These are phyloP conservation scores for Cladosporium austrohemisphaericum DNA, from an alignment of 2,329 filamentous ascomycete species.

Conservation along the genomic window DNA sequence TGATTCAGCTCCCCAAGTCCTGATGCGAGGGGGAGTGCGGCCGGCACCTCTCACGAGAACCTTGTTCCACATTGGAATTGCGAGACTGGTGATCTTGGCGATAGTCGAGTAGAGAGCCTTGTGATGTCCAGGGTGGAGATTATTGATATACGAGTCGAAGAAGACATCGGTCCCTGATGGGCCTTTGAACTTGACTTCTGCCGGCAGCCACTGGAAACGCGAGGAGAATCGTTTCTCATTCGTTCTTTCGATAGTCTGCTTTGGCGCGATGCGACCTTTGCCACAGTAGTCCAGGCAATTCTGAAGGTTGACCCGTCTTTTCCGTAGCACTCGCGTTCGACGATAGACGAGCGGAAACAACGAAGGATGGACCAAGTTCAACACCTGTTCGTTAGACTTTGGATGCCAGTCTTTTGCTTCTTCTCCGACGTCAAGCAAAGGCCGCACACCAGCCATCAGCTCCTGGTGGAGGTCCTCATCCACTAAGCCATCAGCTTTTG, in stretches of 20 bases:
- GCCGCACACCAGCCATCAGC: slow-evolving; percentile 43
- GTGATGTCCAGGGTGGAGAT: slow-evolving; percentile 10
- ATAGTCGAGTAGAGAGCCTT: slow-evolving; percentile 35
- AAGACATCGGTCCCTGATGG: slow-evolving; percentile 2
- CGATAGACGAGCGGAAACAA: slow-evolving; percentile 58
- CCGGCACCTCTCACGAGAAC: slow-evolving; percentile 34
- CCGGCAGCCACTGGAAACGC: slow-evolving; percentile 14
- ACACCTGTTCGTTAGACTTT: slow-evolving; percentile 41
- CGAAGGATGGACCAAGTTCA: slow-evolving; percentile 61
- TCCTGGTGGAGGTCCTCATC: slow-evolving; percentile 35
- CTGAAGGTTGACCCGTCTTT: slow-evolving; percentile 25
- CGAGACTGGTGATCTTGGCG: slow-evolving; percentile 24
- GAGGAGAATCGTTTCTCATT: neutral
- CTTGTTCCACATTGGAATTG: slow-evolving; percentile 29
- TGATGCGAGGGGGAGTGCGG: slow-evolving; percentile 4
- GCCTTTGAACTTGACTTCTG: slow-evolving; percentile 12
- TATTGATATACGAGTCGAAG: slow-evolving; percentile 16
- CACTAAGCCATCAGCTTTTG: slow-evolving; percentile 53
- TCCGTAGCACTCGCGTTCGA: slow-evolving; percentile 38
- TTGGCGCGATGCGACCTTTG: slow-evolving; percentile 18
- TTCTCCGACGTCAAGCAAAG: slow-evolving; percentile 47
- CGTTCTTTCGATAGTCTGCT: neutral
- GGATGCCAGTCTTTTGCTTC: slow-evolving; percentile 17
- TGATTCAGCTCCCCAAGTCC: neutral
- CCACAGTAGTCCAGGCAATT: slow-evolving; percentile 30